Evolutionary conservation across 163 green algal species (phyloP).

Genomic region (Prototheca stagnorum): DNA sequence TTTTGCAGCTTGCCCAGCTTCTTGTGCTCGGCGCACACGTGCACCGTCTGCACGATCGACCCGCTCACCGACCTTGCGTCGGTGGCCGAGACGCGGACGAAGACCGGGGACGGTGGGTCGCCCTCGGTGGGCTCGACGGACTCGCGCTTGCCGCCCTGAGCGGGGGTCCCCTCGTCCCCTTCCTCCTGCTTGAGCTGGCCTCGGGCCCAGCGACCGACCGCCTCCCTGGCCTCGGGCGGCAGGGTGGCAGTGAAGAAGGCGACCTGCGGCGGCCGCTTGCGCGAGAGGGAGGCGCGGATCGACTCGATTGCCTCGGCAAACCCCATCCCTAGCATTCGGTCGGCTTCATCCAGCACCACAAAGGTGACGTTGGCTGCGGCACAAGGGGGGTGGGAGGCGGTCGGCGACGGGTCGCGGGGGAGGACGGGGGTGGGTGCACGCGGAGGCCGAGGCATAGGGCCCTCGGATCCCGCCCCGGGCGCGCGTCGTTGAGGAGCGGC

Average conservation of each 20-base stretch:
- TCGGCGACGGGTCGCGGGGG: too few species aligned
- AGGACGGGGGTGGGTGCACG: background rate
- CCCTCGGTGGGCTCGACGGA: constrained; percentile 1
- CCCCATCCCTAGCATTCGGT: constrained; percentile 80
- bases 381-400: too few species aligned
- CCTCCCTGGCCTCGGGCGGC: constrained; percentile 30
- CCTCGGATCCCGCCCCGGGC: constrained; percentile 10
- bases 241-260: constrained; percentile 73
- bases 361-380: constrained; percentile 27
- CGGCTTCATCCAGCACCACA: constrained; percentile 81
- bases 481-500: too few species aligned
- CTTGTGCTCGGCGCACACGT: constrained; percentile 93
- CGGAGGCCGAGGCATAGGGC: background rate
- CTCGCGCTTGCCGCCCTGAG: too few species aligned
- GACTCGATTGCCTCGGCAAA: constrained; percentile 60
- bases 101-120: constrained; percentile 13
- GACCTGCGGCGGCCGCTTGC: constrained; percentile 28
- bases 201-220: constrained; percentile 49
- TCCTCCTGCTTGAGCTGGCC: too few species aligned
- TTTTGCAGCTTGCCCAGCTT: constrained; percentile 75
- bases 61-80: constrained; percentile 17
- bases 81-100: constrained; percentile 49
- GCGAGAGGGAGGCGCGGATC: constrained; percentile 32
- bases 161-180: too few species aligned
- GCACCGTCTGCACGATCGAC: constrained; percentile 63